A percentile compares a stretch with the other conserved stretches of the same genome.
phyloP scores from a whole-genome alignment of 2,329 filamentous ascomycete species.

The Colletotrichum brevisporum region DNA sequence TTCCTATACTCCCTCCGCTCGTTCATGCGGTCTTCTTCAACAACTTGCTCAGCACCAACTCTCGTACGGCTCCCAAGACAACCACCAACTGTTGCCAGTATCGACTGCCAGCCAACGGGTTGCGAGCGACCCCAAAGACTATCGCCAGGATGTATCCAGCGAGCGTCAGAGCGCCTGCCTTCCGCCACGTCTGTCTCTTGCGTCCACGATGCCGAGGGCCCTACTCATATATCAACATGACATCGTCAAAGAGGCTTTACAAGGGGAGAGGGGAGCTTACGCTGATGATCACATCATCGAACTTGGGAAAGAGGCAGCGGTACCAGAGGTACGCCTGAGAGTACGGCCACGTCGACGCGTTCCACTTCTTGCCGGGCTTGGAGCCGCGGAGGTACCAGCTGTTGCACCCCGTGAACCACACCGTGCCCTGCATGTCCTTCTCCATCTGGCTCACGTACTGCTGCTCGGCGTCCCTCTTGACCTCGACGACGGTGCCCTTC shows the following conservation, averaged over 20 bases:
- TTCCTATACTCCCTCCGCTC: too few relatives aligned
- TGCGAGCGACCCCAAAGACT: neutral
- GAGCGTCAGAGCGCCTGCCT: neutral
- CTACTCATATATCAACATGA: neutral
- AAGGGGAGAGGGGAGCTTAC: conserved; percentile 44
- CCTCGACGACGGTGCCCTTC: conserved; percentile 48
- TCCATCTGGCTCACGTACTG: conserved; percentile 52
- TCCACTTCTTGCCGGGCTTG: conserved; percentile 48
- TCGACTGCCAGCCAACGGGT: neutral
- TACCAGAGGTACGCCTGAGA: conserved; percentile 54
- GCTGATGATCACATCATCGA: conserved; percentile 50
- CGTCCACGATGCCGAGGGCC: neutral
- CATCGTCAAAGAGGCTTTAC: too few relatives aligned
- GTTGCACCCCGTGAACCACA: conserved; percentile 49
- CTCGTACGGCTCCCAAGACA: too few relatives aligned
- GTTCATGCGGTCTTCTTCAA: too few relatives aligned
- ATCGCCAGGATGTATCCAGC: neutral
- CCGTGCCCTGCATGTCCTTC: conserved; percentile 48
- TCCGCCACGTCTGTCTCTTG: neutral
- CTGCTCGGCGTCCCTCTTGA: conserved; percentile 53
- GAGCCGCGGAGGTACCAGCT: conserved; percentile 54
- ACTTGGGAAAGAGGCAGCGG: conserved; percentile 52
- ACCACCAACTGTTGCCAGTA: conserved; percentile 14
- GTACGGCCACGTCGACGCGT: conserved; percentile 54
- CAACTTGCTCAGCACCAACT: too few relatives aligned